Evolutionary conservation across 768 basidiomycete genomes (phyloP).

Genomic region (Rhizopogon vinicolor): DNA sequence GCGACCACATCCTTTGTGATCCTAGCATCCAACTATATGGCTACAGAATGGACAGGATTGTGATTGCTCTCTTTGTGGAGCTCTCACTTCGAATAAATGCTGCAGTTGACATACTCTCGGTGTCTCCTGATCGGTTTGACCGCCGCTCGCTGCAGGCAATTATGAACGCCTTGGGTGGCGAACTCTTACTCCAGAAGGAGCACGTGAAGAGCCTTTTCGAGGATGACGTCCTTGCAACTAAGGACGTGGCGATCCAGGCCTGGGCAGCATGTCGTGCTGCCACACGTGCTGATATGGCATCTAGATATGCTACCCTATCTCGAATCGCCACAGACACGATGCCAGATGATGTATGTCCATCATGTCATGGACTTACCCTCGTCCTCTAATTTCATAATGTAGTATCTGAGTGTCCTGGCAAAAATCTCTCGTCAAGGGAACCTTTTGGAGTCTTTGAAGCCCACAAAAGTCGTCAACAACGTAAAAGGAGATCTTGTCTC

Average conservation of each 20-base stretch:
- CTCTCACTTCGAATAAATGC: slow-evolving; percentile 25
- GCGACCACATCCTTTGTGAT: slow-evolving; percentile 28
- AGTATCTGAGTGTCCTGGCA: slow-evolving; percentile 41
- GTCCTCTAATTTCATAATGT: slow-evolving; percentile 2
- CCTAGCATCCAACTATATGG: slow-evolving; percentile 28
- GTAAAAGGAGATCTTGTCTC: slow-evolving; percentile 24
- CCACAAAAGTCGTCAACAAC: slow-evolving; percentile 38
- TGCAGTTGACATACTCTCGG: slow-evolving; percentile 40
- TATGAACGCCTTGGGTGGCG: slow-evolving; percentile 35
- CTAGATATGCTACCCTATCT: slow-evolving; percentile 10
- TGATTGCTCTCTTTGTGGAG: slow-evolving; percentile 36
- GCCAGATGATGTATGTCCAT: slow-evolving; percentile 20
- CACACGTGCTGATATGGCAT: slow-evolving; percentile 15
- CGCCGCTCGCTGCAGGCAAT: slow-evolving; percentile 32
- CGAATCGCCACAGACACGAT: slow-evolving; percentile 24
- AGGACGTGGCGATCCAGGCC: slow-evolving; percentile 34
- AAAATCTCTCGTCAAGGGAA: slow-evolving; percentile 42
- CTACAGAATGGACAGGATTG: slow-evolving; percentile 44
- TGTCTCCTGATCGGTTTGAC: slow-evolving; percentile 2
- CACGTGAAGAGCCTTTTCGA: slow-evolving; percentile 27
- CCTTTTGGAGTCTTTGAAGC: slow-evolving; percentile 45
- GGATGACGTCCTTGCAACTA: slow-evolving; percentile 1
- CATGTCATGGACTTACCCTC: neutral
- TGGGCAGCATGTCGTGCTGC: slow-evolving; percentile 41
- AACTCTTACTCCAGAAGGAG: slow-evolving; percentile 19